Evolutionary conservation across 371 early-diverging fungal species (phyloP), one percentile per base, ranked within the genome.

Genomic region (Saksenaea oblongispora): DNA sequence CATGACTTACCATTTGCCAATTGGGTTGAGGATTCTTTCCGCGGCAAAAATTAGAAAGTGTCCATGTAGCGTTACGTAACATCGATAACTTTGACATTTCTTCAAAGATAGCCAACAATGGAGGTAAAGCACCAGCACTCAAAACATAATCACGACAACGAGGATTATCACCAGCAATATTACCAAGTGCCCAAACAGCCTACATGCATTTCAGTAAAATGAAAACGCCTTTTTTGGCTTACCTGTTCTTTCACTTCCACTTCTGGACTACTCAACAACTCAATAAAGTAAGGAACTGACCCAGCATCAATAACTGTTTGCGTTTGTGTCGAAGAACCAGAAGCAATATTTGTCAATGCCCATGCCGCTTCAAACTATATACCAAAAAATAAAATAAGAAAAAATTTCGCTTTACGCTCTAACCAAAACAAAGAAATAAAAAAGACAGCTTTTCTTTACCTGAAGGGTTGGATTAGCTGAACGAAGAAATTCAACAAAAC

Each of bases 291-390:
- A 56, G 95, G 95, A 34, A 99, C 93, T 5, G 99, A 98, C 47
- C 94, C 94, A 39, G 89, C 80, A 53, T 98, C 88, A 61, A 99
- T 93, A 14, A 99, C 98, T 58, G 87, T 88, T 72, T 92, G 87
- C 3, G 99, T 99, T 80, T 99, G 99, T 62, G 87, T 78, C 2
- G 97, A 91, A 14, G 95, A 92, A 35, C 99, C 99, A 15, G 99
- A 99, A 17, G 99, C 99, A 78, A 99, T 99, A 80, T 99, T 99
- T 62, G 99, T 99, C 68, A 99, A 83, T 22, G 98, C 99, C 99
- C 99, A 99, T 26, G 99, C 99, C 56, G 99, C 93, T 80, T 99
- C 99, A 79, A 99, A 97, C 94, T 98, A 83, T 28, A 59, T 39
- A 17, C 56, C 10, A 18, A n/a, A 27, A 27, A 34, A 58, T 17